Base-by-base conservation (phyloP, 1,284 basidiomycete species). In the Rhodotorula glutinis region DNA sequence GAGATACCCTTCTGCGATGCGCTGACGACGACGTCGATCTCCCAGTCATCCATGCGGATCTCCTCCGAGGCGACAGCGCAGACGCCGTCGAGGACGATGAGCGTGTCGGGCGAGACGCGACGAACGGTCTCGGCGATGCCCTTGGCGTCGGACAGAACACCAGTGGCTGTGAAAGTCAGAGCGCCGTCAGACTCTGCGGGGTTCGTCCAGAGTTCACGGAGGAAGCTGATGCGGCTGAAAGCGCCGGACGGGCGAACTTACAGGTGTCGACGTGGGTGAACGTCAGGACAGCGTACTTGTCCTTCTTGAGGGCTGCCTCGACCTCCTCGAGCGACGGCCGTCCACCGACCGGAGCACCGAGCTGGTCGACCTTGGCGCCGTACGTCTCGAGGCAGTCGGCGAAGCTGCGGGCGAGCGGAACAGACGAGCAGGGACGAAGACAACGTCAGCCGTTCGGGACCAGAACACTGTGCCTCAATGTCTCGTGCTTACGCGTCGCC, bases 11-110 rank as follows among this genome's bases (percentile, higher is more conserved):
- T 98, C 80, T 98, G 95, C 66, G 89, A 90, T 17, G 93, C 95
- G 60, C 97, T 79, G 54, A 98, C 87, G 41, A 77, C 71, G 51
- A 94, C 85, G 76, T 98, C 96, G 66, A 98, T 83, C 38, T 86
- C 87, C 96, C 95, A 98, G 23, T 86, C 88, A 75, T 98, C 95
- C 83, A 97, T 77, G 64, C 84, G 86, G 75, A 98, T 95, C 79
- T 98, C 92, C 79, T 98, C 95, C 74, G 89, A 93, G 0, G 90
- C 95, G 19, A 98, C 93, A 11, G 92, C 88, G 82, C 96, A 98
- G 40, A 98, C 96, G 52, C 87, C 92, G 78, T 98, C 95, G 65
- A 95, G 82, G 27, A 92, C 83, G 62, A 97, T 81, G 68, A 98
- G 83, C 1, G 93, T 91, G 43, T 91, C 86, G 7, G 96, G 95